Evolutionary conservation across 2,329 filamentous ascomycete genomes (phyloP).

Genomic region (Fusarium hostae): DNA sequence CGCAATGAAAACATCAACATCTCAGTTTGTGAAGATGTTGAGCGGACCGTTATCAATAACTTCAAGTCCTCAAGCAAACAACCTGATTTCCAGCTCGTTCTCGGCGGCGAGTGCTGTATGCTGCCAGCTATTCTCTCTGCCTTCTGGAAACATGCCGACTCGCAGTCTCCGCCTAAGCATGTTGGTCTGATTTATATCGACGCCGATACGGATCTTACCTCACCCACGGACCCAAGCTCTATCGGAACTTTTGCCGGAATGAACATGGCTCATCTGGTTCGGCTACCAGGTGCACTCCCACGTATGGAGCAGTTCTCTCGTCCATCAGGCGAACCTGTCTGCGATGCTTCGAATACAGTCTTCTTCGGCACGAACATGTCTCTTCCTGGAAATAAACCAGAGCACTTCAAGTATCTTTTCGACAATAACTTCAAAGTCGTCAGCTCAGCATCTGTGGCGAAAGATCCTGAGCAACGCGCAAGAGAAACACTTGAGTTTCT

Average conservation of each 20-base stretch:
- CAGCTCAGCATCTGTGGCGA: slow-evolving; percentile 24
- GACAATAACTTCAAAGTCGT: slow-evolving; percentile 37
- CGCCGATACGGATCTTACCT: slow-evolving; percentile 36
- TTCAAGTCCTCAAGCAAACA: neutral
- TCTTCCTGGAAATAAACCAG: slow-evolving; percentile 31
- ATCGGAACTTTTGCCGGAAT: slow-evolving; percentile 37
- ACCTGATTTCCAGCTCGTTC: slow-evolving; percentile 24
- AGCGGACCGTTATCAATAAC: neutral
- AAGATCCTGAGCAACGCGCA: slow-evolving; percentile 18
- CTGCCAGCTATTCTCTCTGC: slow-evolving; percentile 26
- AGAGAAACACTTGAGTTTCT: slow-evolving; percentile 28
- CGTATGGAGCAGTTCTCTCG: slow-evolving; percentile 34
- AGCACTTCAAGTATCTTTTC: slow-evolving; percentile 39
- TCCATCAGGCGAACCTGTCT: slow-evolving; percentile 28
- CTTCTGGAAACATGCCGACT: slow-evolving; percentile 17
- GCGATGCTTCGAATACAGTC: slow-evolving; percentile 30
- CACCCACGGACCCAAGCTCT: slow-evolving; percentile 27
- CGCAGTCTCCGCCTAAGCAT: neutral
- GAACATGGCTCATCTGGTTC: slow-evolving; percentile 36
- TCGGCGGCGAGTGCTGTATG: slow-evolving; percentile 39
- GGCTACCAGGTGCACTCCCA: slow-evolving; percentile 10
- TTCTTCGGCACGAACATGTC: slow-evolving; percentile 39
- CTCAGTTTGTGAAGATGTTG: slow-evolving; percentile 22
- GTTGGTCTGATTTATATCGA: slow-evolving; percentile 41
- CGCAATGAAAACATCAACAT: slow-evolving; percentile 34